Percentiles rank a stretch among this genome's conserved stretches.
Evolutionary conservation across 306 rosid genomes (phyloP).

Genomic region (Cicer arietinum): DNA sequence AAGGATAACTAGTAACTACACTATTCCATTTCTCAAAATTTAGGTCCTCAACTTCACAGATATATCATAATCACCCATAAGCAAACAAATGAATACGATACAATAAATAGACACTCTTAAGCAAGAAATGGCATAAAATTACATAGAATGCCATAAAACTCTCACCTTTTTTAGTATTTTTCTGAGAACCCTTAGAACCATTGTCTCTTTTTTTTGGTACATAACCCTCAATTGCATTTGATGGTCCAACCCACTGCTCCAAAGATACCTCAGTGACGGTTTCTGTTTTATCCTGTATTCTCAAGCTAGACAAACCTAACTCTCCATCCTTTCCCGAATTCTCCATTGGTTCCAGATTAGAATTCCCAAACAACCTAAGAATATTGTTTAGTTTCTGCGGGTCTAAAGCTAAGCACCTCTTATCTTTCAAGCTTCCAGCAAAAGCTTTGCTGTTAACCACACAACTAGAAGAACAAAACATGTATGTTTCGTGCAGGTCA

Average conservation of each 20-base stretch:
- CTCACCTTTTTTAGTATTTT: constrained; percentile 65
- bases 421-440: constrained; percentile 63
- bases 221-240: constrained; percentile 96
- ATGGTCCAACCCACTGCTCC: constrained; percentile 82
- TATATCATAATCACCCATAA: constrained; percentile 27
- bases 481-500: constrained; percentile 75
- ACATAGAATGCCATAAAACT: constrained; percentile 25
- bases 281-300: constrained; percentile 71
- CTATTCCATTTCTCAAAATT: constrained; percentile 45
- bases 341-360: constrained; percentile 49
- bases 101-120: constrained; percentile 17
- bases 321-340: constrained; percentile 55
- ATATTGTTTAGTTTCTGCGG: constrained; percentile 56
- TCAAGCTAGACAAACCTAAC: constrained; percentile 64
- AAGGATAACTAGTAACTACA: constrained; percentile 19
- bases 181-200: constrained; percentile 47
- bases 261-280: constrained; percentile 52
- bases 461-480: constrained; percentile 81
- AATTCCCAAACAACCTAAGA: constrained; percentile 57
- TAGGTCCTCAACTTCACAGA: constrained; percentile 26
- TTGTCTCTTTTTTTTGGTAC: constrained; percentile 65
- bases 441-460: constrained; percentile 71
- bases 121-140: constrained; percentile 8
- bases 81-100: constrained; percentile 25
- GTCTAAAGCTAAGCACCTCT: constrained; percentile 65